phyloP scores from a whole-genome alignment of 23 red algal species.

The Gracilariopsis chorda region DNA sequence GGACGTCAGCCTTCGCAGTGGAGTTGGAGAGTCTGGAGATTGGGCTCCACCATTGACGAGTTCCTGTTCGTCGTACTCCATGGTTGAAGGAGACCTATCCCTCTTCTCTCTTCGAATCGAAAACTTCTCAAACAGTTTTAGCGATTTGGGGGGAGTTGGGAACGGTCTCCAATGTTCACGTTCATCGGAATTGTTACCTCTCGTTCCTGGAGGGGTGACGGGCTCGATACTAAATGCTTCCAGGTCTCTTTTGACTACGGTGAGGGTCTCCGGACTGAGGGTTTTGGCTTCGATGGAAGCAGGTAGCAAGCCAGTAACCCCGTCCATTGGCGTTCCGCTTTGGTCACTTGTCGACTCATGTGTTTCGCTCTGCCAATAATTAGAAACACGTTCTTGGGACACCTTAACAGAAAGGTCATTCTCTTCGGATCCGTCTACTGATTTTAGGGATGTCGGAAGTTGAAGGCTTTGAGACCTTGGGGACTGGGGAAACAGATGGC shows the following conservation, averaged over 20 bases:
- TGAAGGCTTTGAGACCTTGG: not conserved
- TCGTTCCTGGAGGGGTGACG: not conserved
- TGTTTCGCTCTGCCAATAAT: no score
- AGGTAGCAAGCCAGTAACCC: no score
- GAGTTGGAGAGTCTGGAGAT: not conserved
- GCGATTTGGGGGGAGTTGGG: not conserved
- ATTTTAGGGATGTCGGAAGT: not conserved
- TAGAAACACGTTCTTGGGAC: not conserved
- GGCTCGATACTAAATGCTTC: not conserved
- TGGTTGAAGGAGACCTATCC: not conserved
- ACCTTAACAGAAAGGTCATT: not conserved
- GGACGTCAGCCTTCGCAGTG: not conserved
- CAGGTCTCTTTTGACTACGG: not conserved
- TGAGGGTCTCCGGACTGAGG: not conserved
- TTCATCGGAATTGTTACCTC: not conserved
- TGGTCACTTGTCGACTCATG: not conserved
- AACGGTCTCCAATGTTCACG: not conserved
- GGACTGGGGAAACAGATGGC: not conserved
- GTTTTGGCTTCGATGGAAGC: not conserved
- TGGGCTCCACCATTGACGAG: not conserved
- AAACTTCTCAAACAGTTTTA: not conserved
- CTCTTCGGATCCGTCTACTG: not conserved
- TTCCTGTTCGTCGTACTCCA: not conserved
- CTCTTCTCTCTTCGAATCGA: not conserved
- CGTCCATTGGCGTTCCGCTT: not conserved